Base-by-base conservation (phyloP, 2,329 filamentous ascomycete species). In the Cyphellophora europaea region DNA sequence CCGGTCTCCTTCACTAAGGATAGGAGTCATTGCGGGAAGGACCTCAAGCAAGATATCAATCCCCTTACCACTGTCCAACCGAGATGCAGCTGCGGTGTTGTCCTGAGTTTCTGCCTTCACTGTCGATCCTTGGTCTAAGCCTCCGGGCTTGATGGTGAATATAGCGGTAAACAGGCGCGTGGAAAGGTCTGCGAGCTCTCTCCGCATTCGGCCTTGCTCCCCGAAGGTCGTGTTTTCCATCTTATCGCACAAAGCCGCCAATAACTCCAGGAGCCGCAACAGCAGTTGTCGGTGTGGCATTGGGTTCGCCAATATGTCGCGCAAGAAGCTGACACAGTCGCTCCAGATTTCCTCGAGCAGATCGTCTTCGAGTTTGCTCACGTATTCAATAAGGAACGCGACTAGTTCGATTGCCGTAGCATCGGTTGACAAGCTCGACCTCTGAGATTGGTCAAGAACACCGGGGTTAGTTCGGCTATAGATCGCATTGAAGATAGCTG, bases 291-390 rank as follows among this genome's bases (percentile, higher is more conserved):
- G 73, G 61, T 98, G 89, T 3, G 91, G 91, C 51, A 98, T 86
- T 1, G 91, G 93, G 52, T 98, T 98, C 15, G 81, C 78, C 17
- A 98, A 69, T 17, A 98, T 73, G 54, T 98, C 93, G 44, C 79
- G 82, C 41, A 96, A 59, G 57, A 98, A 98, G 0, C 81, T 75
- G 51, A 88, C 86, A 56, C 89, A 98, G 54, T 98, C 89, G 27
- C 79, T 72, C 91, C 91, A 98, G 32, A 98, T 94, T 59, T 98
- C 91, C 51, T 98, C 91, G 72, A 95, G 89, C 11, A 91, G 83
- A 63, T 98, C 91, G 51, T 98, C 91, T 52, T 98, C 91, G 10
- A 96, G 68, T 0, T 88, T 91, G 18, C 75, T 75, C 1, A 87
- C 81, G 57, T 98, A 98, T 43, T 91, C 83, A 5, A 94, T 83